These are phyloP conservation scores for Colletotrichum endophyticum DNA, from an alignment of 2,329 filamentous ascomycete species.

Conservation along the genomic window DNA sequence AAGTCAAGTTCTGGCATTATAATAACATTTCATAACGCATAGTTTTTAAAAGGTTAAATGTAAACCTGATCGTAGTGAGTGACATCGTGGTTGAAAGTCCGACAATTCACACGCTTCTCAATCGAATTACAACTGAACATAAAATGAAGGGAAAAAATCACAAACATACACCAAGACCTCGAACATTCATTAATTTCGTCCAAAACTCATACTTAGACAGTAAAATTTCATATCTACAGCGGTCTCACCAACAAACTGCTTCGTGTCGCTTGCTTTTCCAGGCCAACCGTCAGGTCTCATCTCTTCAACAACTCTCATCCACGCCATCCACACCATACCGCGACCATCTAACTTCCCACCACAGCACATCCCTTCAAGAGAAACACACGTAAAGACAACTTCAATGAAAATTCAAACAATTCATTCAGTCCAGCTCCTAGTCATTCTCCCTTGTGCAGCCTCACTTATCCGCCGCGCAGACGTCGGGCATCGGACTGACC, in stretches of 20 bases:
- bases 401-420: accelerated
- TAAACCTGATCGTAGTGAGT: accelerated
- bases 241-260: background rate
- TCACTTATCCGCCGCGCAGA: background rate
- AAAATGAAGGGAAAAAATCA: background rate
- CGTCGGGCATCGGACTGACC: background rate
- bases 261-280: background rate
- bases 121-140: accelerated
- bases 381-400: background rate
- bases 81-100: accelerated
- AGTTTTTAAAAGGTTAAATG: accelerated
- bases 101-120: accelerated
- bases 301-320: background rate
- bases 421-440: background rate
- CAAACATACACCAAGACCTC: background rate
- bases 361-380: background rate
- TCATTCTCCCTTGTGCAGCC: background rate
- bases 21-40: background rate
- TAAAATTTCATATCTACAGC: background rate
- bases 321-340: background rate
- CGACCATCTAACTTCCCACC: background rate
- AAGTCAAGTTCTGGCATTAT: background rate
- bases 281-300: background rate
- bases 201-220: accelerated
- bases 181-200: accelerated